phyloP scores from a whole-genome alignment of 2,329 filamentous ascomycete species.

The Stachybotrys echinatus region DNA sequence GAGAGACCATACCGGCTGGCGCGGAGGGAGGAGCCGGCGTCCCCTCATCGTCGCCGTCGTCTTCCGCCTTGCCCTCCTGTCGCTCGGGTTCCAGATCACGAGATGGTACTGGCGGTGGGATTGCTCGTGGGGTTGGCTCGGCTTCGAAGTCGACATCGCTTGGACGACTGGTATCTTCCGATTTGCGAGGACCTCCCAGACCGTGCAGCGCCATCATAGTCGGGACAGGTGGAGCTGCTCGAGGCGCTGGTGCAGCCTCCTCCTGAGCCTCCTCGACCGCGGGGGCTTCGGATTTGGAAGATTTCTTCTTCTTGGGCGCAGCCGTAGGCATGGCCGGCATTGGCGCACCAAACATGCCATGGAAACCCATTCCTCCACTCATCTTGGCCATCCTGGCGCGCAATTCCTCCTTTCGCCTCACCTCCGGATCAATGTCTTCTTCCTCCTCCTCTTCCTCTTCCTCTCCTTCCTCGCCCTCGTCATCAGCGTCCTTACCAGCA shows the following conservation, averaged over 20 bases:
- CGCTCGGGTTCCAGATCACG: slow-evolving; percentile 12
- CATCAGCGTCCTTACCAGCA: slow-evolving; percentile 66
- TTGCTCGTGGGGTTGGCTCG: slow-evolving; percentile 17
- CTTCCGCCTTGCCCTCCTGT: slow-evolving; percentile 17
- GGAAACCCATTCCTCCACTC: slow-evolving; percentile 96
- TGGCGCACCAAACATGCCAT: slow-evolving; percentile 80
- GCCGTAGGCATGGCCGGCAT: slow-evolving; percentile 57
- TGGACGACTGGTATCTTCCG: slow-evolving; percentile 33
- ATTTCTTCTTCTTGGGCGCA: slow-evolving; percentile 49
- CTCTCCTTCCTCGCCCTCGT: slow-evolving; percentile 55
- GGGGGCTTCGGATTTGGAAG: slow-evolving; percentile 33
- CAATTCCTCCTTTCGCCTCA: slow-evolving; percentile 78
- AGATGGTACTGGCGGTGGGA: slow-evolving; percentile 23
- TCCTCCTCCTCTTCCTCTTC: slow-evolving; percentile 71
- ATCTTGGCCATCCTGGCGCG: slow-evolving; percentile 97
- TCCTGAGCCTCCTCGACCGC: slow-evolving; percentile 39
- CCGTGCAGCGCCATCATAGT: slow-evolving; percentile 65
- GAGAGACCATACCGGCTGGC: slow-evolving; percentile 15
- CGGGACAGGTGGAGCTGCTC: slow-evolving; percentile 49
- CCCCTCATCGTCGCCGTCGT: slow-evolving; percentile 27
- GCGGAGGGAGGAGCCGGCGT: slow-evolving; percentile 25
- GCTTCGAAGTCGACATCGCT: slow-evolving; percentile 28
- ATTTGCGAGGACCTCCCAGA: slow-evolving; percentile 54
- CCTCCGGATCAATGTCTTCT: slow-evolving; percentile 82
- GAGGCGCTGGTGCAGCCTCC: slow-evolving; percentile 33